Evolutionary conservation across 441 rosid species (phyloP).

Genomic region (Populus hybrid): DNA sequence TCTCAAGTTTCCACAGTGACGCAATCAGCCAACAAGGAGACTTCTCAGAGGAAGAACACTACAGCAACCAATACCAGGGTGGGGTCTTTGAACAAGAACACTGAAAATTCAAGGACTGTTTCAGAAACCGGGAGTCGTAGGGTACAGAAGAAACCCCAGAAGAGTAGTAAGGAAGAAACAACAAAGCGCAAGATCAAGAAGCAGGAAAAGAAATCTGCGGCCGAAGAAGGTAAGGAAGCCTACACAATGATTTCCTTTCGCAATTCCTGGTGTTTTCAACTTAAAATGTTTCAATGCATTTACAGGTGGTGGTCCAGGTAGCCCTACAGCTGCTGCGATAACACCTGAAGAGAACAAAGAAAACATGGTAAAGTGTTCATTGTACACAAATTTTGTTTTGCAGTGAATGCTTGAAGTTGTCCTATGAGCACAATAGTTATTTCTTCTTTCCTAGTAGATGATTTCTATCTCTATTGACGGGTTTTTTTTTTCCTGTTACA

Average conservation of each 20-base stretch:
- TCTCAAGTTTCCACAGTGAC: constrained; percentile 32
- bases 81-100: constrained; percentile 31
- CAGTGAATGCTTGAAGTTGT: neutral
- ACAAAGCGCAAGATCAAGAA: constrained; percentile 35
- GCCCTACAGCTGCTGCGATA: constrained; percentile 29
- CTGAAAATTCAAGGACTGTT: constrained; percentile 40
- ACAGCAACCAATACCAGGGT: constrained; percentile 38
- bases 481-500: neutral
- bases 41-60: constrained; percentile 31
- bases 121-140: constrained; percentile 34
- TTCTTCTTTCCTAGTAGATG: no score
- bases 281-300: constrained; percentile 2
- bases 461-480: neutral
- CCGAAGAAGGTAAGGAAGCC: constrained; percentile 42
- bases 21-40: constrained; percentile 35
- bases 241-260: neutral
- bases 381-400: neutral
- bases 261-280: neutral
- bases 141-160: constrained; percentile 53
- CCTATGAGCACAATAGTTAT: neutral
- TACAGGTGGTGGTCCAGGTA: constrained; percentile 35
- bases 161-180: constrained; percentile 42
- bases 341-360: constrained; percentile 68
- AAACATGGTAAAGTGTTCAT: constrained; percentile 44
- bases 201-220: constrained; percentile 36